These are phyloP conservation scores for Saksenaea oblongispora DNA, from an alignment of 371 early-diverging fungal species.

Conservation along the genomic window DNA sequence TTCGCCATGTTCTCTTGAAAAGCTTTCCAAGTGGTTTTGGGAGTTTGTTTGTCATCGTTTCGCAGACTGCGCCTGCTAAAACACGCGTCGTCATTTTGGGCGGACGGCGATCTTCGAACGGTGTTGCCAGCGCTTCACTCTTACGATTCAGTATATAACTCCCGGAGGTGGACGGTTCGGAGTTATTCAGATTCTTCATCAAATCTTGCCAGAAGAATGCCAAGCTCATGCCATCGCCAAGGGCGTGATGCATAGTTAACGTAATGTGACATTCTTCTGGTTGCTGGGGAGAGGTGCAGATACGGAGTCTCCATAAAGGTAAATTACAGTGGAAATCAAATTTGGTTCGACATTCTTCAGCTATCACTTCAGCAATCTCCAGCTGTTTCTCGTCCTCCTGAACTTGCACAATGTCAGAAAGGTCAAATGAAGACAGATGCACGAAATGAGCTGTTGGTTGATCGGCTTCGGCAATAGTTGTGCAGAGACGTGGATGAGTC, in stretches of 20 bases:
- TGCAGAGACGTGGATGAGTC: constrained; percentile 25
- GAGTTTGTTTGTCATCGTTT: constrained; percentile 9
- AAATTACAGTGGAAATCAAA: constrained; percentile 23
- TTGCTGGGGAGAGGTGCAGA: constrained; percentile 10
- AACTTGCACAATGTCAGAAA: constrained; percentile 14
- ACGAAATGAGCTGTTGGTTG: constrained; percentile 25
- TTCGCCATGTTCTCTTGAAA: constrained; percentile 24
- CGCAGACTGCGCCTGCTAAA: constrained; percentile 17
- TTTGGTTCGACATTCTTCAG: constrained; percentile 14
- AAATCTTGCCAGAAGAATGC: constrained; percentile 28
- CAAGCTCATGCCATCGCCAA: constrained; percentile 41
- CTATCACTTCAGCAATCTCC: constrained; percentile 12
- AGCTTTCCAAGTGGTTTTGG: constrained; percentile 10
- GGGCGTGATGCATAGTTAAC: constrained; percentile 29
- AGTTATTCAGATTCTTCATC: constrained; percentile 17
- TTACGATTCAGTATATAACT: background rate
- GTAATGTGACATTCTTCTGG: constrained; percentile 13
- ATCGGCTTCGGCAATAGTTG: constrained; percentile 19
- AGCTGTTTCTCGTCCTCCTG: background rate
- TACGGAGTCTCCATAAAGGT: constrained; percentile 40
- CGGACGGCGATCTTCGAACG: constrained; percentile 25
- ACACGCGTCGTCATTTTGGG: constrained; percentile 16
- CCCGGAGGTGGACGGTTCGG: background rate
- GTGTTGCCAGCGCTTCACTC: constrained; percentile 8
- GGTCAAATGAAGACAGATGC: constrained; percentile 20